phyloP scores from a whole-genome alignment of 345 rosid species.

The Pistacia integerrima region DNA sequence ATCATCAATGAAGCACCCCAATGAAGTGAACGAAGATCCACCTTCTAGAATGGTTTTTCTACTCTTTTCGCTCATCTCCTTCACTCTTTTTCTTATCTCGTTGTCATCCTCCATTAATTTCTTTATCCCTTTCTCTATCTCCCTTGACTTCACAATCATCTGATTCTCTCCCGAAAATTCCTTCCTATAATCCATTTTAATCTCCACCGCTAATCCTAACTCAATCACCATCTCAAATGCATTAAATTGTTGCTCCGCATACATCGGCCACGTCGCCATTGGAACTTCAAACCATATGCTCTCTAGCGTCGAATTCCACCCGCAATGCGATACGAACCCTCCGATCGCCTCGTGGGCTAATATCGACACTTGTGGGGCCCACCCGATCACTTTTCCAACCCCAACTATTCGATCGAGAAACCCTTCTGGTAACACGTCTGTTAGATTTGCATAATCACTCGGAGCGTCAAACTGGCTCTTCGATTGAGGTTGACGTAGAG shows the following conservation, averaged over 20 bases:
- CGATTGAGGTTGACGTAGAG: conserved; percentile 18
- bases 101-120: conserved; percentile 34
- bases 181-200: conserved; percentile 43
- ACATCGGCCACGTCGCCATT: conserved; percentile 52
- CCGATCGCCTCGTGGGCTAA: conserved; percentile 41
- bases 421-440: conserved; percentile 51
- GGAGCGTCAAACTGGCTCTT: conserved; percentile 15
- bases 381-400: conserved; percentile 47
- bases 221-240: conserved; percentile 49
- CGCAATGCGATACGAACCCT: conserved; percentile 69
- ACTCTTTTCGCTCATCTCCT: conserved; percentile 29
- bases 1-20: conserved; percentile 31
- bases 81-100: conserved; percentile 35
- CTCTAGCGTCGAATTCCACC: conserved; percentile 47
- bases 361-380: conserved; percentile 46
- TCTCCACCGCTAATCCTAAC: conserved; percentile 45
- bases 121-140: conserved; percentile 37
- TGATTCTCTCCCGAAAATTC: not conserved
- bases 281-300: conserved; percentile 56
- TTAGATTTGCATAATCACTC: conserved; percentile 20
- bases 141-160: conserved; percentile 21
- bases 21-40: conserved; percentile 36
- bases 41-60: conserved; percentile 32
- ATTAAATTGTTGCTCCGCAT: conserved; percentile 53
- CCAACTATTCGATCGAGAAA: conserved; percentile 43